Conservation (phyloP, 2,329 filamentous ascomycete genomes). For the Aspergillus transmontanensis region DNA sequence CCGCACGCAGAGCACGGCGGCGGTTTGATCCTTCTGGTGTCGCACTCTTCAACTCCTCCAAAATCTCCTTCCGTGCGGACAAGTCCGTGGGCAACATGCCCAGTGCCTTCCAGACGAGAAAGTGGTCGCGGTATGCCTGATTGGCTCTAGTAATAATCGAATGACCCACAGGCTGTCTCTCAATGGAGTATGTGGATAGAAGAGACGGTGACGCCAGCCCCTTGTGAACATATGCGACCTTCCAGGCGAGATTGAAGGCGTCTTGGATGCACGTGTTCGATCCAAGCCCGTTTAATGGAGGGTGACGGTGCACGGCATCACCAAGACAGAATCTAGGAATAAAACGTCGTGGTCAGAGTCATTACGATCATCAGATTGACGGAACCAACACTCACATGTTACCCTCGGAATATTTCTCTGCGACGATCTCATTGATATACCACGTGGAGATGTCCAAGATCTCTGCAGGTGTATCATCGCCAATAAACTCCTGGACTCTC, state of each 20-base stretch:
- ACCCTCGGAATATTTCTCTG: conserved; percentile 57
- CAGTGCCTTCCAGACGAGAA: conserved; percentile 49
- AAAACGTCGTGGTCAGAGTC: neutral
- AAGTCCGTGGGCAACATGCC: conserved; percentile 46
- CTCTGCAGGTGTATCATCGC: conserved; percentile 56
- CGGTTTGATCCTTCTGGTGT: no score
- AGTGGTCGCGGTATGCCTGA: conserved; percentile 57
- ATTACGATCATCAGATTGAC: neutral
- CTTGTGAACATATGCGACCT: conserved; percentile 50
- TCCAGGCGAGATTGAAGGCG: conserved; percentile 60
- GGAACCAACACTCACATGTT: conserved; percentile 42
- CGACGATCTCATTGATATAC: conserved; percentile 64
- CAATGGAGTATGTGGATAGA: conserved; percentile 48
- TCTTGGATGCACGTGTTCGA: conserved; percentile 63
- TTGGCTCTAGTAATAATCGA: conserved; percentile 59
- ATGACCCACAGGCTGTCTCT: conserved; percentile 55
- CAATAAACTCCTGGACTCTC: conserved; percentile 57
- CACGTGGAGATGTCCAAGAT: conserved; percentile 60
- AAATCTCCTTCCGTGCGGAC: no score
- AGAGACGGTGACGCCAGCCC: conserved; percentile 33
- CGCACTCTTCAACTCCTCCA: no score
- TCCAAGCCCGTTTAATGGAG: conserved; percentile 59
- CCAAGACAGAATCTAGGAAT: conserved; percentile 54
- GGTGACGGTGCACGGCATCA: conserved; percentile 62
- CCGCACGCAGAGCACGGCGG: no score